These are phyloP conservation scores for Cryptococcus jaspeensis DNA, from an alignment of 1,284 basidiomycete species.

Conservation along the genomic window DNA sequence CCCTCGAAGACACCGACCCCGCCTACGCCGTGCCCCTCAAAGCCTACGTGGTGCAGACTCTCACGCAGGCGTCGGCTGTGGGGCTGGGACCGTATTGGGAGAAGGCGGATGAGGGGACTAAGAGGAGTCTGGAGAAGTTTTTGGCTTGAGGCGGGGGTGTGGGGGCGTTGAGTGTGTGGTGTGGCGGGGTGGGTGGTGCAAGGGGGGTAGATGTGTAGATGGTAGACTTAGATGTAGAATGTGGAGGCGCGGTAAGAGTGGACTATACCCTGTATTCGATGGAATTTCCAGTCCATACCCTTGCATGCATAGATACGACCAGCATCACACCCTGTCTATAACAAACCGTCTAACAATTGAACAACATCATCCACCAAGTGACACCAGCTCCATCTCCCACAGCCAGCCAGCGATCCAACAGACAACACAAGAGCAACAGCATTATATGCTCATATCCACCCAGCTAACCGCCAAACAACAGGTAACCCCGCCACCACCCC, in stretches of 20 bases:
- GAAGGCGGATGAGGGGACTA: constrained; percentile 47
- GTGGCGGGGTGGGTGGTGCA: too few species aligned
- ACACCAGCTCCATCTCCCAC: background rate
- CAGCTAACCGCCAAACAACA: constrained; percentile 11
- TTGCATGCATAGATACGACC: background rate
- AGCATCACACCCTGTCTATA: background rate
- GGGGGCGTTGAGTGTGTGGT: background rate
- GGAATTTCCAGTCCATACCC: background rate
- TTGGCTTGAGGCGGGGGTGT: constrained; percentile 12
- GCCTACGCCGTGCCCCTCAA: constrained; percentile 43
- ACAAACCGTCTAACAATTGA: background rate
- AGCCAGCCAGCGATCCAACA: too few species aligned
- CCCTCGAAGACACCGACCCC: constrained; percentile 43
- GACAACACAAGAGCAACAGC: too few species aligned
- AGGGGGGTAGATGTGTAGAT: background rate
- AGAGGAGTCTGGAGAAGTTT: constrained; percentile 44
- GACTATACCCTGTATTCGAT: background rate
- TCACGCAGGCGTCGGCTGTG: constrained; percentile 38
- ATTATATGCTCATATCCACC: constrained; percentile 2
- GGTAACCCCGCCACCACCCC: constrained; percentile 8
- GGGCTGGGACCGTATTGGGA: constrained; percentile 50
- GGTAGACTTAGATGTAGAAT: background rate
- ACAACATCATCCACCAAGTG: background rate
- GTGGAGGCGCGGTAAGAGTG: background rate
- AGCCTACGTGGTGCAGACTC: constrained; percentile 38